A percentile compares a stretch with the other conserved stretches of the same genome.
Conservation (phyloP, 2,329 filamentous ascomycete species). For the Anthostomella pinea region DNA sequence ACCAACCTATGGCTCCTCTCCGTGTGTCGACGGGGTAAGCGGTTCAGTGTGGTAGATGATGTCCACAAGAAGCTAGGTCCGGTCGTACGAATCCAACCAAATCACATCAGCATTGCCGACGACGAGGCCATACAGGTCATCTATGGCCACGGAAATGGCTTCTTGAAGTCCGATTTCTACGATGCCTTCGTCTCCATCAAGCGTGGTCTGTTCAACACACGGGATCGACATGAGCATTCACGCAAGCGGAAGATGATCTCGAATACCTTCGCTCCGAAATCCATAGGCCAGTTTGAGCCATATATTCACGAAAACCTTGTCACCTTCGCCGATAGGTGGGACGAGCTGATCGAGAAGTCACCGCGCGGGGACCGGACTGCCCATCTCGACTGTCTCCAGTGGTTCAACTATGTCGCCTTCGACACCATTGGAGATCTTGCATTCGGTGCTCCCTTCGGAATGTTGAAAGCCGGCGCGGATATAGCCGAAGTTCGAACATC, state of each 20-base stretch:
- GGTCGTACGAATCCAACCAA: constrained; percentile 79
- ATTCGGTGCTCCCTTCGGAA: constrained; percentile 77
- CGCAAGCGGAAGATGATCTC: constrained; percentile 87
- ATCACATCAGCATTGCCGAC: constrained; percentile 80
- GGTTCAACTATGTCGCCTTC: constrained; percentile 71
- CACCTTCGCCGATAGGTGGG: constrained; percentile 70
- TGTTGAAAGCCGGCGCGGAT: constrained; percentile 75
- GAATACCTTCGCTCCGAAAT: constrained; percentile 83
- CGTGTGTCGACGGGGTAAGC: constrained; percentile 61
- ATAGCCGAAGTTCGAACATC: constrained; percentile 68
- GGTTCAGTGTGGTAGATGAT: constrained; percentile 64
- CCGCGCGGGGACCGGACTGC: constrained; percentile 52
- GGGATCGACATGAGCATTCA: constrained; percentile 76
- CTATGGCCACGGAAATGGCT: constrained; percentile 78
- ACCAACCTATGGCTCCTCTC: constrained; percentile 78
- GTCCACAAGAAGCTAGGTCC: constrained; percentile 73
- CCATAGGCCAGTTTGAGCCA: constrained; percentile 79
- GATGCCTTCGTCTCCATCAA: constrained; percentile 87
- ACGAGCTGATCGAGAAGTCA: constrained; percentile 51
- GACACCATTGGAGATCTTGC: constrained; percentile 57
- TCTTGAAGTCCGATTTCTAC: constrained; percentile 80
- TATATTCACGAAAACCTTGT: constrained; percentile 82
- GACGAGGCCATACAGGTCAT: constrained; percentile 71
- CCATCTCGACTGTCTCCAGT: constrained; percentile 69
- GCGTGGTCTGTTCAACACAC: constrained; percentile 85